phyloP scores from a whole-genome alignment of 176 grass and related monocot genomes.

The Saccharum spontaneum region DNA sequence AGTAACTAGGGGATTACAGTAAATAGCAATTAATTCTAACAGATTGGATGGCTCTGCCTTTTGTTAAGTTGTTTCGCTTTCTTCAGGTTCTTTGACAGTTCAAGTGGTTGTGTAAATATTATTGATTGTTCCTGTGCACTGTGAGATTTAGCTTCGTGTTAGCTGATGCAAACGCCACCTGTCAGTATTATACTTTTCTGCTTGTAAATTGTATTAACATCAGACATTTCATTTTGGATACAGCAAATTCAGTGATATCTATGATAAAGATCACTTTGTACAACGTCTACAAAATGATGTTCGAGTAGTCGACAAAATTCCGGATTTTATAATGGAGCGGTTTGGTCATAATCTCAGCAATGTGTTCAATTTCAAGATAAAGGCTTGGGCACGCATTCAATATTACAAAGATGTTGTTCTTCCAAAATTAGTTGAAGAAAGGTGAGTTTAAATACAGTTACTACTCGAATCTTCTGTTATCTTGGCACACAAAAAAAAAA shows the following conservation, averaged over 20 bases:
- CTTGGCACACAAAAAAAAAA: neutral
- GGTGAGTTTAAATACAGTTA: slow-evolving; percentile 55
- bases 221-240: slow-evolving; percentile 38
- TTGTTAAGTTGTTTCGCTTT: neutral
- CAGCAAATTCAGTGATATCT: slow-evolving; percentile 99
- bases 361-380: slow-evolving; percentile 96
- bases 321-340: slow-evolving; percentile 90
- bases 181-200: neutral
- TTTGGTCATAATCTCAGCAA: slow-evolving; percentile 94
- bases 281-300: slow-evolving; percentile 86
- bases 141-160: neutral
- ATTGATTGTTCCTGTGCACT: neutral
- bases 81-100: slow-evolving; percentile 18
- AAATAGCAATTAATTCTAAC: too few species aligned
- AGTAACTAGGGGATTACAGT: too few species aligned
- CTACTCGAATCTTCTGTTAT: slow-evolving; percentile 4
- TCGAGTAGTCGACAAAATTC: slow-evolving; percentile 71
- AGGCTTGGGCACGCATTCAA: slow-evolving; percentile 83
- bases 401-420: slow-evolving; percentile 91
- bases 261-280: slow-evolving; percentile 88
- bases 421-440: slow-evolving; percentile 92
- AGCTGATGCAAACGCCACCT: neutral
- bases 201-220: slow-evolving; percentile 6
- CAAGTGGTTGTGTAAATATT: neutral
- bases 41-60: slow-evolving; percentile 10